These are phyloP conservation scores for Trichophyton benhamiae DNA, from an alignment of 2,329 filamentous ascomycete species.

Conservation along the genomic window DNA sequence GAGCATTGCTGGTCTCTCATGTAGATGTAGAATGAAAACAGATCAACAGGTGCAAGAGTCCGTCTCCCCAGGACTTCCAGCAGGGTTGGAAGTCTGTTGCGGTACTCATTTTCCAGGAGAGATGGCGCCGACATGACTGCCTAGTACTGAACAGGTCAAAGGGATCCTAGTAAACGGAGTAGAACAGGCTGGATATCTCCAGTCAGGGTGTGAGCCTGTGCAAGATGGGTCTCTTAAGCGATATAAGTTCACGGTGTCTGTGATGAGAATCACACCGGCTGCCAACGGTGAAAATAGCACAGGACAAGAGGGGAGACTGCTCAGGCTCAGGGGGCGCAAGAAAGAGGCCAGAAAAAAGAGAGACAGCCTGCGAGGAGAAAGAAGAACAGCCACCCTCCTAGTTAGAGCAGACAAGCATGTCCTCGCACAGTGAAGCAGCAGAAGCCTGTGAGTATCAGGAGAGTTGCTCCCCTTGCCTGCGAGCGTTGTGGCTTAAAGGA, in stretches of 20 bases:
- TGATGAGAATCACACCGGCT: background rate
- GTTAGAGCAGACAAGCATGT: background rate
- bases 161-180: background rate
- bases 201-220: background rate
- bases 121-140: slow-evolving; percentile 14
- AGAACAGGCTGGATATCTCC: background rate
- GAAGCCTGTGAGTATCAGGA: background rate
- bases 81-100: slow-evolving; percentile 82
- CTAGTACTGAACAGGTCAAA: background rate
- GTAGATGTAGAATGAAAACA: slow-evolving; percentile 99
- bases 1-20: slow-evolving; percentile 98
- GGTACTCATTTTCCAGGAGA: slow-evolving; percentile 34
- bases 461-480: background rate
- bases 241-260: background rate
- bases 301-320: background rate
- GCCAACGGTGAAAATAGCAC: background rate
- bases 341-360: background rate
- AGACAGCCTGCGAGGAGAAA: background rate
- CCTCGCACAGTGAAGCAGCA: background rate
- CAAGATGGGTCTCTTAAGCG: background rate
- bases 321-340: background rate
- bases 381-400: background rate
- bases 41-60: slow-evolving; percentile 87
- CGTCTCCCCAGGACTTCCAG: slow-evolving; percentile 91
- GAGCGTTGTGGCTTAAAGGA: slow-evolving; percentile 1